A percentile compares a stretch with the other conserved stretches of the same genome.
Evolutionary conservation across 2,329 filamentous ascomycete species (phyloP).

Genomic region (Alternaria triticimaculans): DNA sequence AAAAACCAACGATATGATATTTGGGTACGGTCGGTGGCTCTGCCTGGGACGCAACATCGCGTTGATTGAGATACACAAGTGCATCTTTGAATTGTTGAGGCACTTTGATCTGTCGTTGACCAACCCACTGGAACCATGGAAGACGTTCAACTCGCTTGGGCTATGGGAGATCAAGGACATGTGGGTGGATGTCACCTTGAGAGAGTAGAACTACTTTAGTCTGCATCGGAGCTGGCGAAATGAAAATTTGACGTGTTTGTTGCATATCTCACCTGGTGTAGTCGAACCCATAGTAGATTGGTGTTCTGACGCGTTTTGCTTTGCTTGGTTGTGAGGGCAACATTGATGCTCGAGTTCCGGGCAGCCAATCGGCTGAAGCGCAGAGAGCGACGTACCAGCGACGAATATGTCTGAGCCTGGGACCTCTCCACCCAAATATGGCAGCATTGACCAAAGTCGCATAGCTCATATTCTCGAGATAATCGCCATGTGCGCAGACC

Average conservation of each 20-base stretch:
- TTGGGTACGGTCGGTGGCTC: slow-evolving; percentile 46
- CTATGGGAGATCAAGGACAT: slow-evolving; percentile 41
- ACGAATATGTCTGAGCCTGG: background rate
- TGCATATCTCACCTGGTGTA: background rate
- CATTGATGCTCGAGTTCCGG: background rate
- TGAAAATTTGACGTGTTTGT: too few species aligned
- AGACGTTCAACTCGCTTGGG: slow-evolving; percentile 34
- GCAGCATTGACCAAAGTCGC: background rate
- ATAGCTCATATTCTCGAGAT: background rate
- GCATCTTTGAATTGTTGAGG: slow-evolving; percentile 50
- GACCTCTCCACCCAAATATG: background rate
- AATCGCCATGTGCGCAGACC: background rate
- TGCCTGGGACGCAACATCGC: slow-evolving; percentile 47
- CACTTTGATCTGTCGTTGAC: slow-evolving; percentile 43
- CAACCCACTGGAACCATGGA: slow-evolving; percentile 41
- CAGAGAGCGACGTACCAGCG: background rate
- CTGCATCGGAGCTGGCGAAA: too few species aligned
- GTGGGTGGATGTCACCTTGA: slow-evolving; percentile 39
- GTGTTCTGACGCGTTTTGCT: background rate
- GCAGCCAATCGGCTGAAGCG: slow-evolving; percentile 4
- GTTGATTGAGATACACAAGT: slow-evolving; percentile 49
- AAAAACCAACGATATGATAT: slow-evolving; percentile 44
- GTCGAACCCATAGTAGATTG: background rate
- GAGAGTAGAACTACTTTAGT: slow-evolving; percentile 12
- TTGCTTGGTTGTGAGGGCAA: background rate